Base-by-base conservation (phyloP, 1,284 basidiomycete species). In the Hemileia vastatrix region DNA sequence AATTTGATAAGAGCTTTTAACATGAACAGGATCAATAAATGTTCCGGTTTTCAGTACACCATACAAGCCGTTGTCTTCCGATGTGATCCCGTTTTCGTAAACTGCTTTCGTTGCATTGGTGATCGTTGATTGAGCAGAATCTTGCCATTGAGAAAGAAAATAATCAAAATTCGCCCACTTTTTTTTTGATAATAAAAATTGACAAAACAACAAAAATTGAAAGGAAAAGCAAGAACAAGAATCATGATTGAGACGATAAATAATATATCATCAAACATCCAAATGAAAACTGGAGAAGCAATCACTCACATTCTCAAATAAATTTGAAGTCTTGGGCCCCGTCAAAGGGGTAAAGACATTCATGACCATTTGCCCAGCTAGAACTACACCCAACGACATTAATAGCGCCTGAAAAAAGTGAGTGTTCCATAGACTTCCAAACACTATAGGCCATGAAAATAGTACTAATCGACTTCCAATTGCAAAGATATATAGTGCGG, bases 91-190 rank as follows among this genome's bases (percentile, higher is more conserved):
- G 8, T 50, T 27, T 13, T 47, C n/a, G 31, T 53, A 60, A 18
- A 60, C 11, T 24, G 23, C 6, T 19, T 9, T 6, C 19, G 58
- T 54, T 11, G 36, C 31, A 44, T 54, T 60, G 2, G 51, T n/a
- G 44, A 60, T 45, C 11, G 40, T 11, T 3, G 13, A 1, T 31
- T 54, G 21, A 33, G 58, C 51, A 11, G 51, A 33, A 19, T 52
- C 50, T 33, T 60, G 57, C 49, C 49, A 52, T 50, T 53, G 50
- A 1, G 58, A 44, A 6, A 60, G 19, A 5, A 19, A 43, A 36
- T 60, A 60, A 23, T 54, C 54, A 33, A 60, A 54, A 53, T 47
- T 31, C 13, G 58, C 15, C 51, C 50, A 54, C 58, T 60, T 27
- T n/a, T 2, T 4, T 24, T 32, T 21, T 43, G n/a, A 8, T 8